These are phyloP conservation scores for Brassica nigra DNA, from an alignment of 345 rosid genomes.

Conservation along the genomic window DNA sequence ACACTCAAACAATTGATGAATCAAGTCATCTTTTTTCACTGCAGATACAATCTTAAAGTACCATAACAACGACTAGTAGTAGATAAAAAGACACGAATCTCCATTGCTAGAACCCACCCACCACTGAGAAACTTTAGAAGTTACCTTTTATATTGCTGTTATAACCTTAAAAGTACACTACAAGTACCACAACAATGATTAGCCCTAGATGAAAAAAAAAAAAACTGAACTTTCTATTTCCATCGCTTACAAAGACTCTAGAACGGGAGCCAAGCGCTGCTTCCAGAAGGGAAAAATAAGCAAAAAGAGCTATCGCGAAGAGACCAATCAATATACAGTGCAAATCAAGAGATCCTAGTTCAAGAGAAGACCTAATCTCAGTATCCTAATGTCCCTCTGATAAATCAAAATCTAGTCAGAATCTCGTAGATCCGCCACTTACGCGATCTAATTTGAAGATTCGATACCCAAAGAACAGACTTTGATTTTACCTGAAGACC, in stretches of 20 bases:
- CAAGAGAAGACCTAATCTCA: conserved; percentile 3
- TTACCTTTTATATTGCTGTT: not conserved
- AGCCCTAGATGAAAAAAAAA: not conserved
- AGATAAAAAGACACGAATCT: not conserved
- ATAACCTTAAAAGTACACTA: not conserved
- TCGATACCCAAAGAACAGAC: not conserved
- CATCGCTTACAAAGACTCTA: not conserved
- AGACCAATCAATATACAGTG: too few relatives aligned
- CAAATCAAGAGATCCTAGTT: too few relatives aligned
- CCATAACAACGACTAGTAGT: not conserved
- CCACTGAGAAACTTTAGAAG: not conserved
- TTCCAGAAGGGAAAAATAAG: too few relatives aligned
- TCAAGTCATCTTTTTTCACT: not conserved
- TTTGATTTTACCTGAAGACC: conserved; percentile 61
- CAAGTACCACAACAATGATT: not conserved
- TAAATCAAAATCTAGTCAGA: conserved; percentile 3
- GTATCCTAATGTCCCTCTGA: not conserved
- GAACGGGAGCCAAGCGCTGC: too few relatives aligned
- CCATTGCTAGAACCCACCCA: not conserved
- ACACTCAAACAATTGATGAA: not conserved
- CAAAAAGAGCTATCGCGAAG: too few relatives aligned
- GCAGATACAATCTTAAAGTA: not conserved
- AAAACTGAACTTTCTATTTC: not conserved
- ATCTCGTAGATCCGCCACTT: conserved; percentile 20
- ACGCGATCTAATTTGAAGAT: conserved; percentile 11